Evolutionary conservation across 2,329 filamentous ascomycete genomes (phyloP), one percentile per base, ranked within the genome.

Genomic region (Fusarium sp.): DNA sequence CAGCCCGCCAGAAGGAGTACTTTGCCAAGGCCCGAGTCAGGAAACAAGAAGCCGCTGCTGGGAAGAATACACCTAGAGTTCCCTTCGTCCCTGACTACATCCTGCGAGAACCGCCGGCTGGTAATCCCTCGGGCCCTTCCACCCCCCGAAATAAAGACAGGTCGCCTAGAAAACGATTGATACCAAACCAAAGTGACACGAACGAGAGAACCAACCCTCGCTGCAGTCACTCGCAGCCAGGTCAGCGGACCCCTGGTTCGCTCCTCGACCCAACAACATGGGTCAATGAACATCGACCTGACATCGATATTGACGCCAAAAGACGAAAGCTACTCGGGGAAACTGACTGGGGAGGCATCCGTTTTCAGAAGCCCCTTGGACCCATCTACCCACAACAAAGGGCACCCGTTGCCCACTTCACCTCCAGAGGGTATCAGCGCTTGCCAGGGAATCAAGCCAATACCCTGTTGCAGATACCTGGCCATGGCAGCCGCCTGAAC

Each of bases 1-100:
- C 73, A 20, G 76, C 79, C 22, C 81, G 80, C 18, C 84, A 85
- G 70, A 82, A 80, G 52, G 72, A 82, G 62, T 81, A 82, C 62
- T 85, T 85, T 70, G 83, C 83, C 20, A 83, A 80, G 64, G 79
- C 78, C 6, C 82, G 81, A 13, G 72, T 72, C 56, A 71, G 75
- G 31, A 74, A 69, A 61, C 73, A 70, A 20, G 71, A 75, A 9
- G 50, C 47, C 3, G 27, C 67, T 47, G 47, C 72, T n/a, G 60
- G 57, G 10, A 71, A 45, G 16, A 54, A 42, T 5, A 14, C 56
- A 7, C 50, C 63, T 24, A 27, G 62, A 20, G 18, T 60, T 31
- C 67, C 72, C 14, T 81, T 82, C 62, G 40, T 82, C 27, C 80
- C 80, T 11, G 77, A 77, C 62, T 78, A 80, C 45, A 78, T 79